Evolutionary conservation across 2,329 filamentous ascomycete species (phyloP), one percentile per base, ranked within the genome.

Genomic region (Chrysoporthe austroafricana): DNA sequence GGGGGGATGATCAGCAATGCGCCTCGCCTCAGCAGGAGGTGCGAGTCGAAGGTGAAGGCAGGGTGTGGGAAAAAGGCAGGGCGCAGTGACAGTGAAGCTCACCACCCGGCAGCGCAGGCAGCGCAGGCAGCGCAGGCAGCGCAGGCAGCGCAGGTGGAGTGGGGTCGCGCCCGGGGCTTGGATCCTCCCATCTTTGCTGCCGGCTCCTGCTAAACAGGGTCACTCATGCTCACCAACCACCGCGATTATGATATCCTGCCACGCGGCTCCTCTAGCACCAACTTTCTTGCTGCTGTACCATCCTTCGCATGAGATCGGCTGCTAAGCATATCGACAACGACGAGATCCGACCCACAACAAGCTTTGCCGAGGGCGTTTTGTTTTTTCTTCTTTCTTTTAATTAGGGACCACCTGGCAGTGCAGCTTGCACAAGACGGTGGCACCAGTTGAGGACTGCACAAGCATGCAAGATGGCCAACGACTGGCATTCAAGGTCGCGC

Each of bases 21-120:
- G 32, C 54, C 9, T 57, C 58, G 58, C 57, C 36, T 39, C 2
- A 57, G 46, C 58, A 58, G 44, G 57, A 36, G 2, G 16, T n/a
- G 46, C 18, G 46, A 6, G n/a, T 52, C 3, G 21, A 48, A 26
- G 44, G 57, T 54, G 59, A 36, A 21, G 46, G 52, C 52, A 44
- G 34, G 32, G 56, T 57, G 44, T 60, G 42, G 13, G 26, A 36
- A 54, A 57, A 44, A 63, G 16, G 58, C 64, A 56, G 44, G 64
- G 64, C 36, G 54, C 60, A 62, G 46, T n/a, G 44, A 52, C 60
- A 62, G 46, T 34, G 44, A 52, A 34, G 46, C 11, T 16, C 6
- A 21, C 26, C 39, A 36, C 6, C 36, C 36, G 36, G 36, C 36
- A 39, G 36, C 36, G 26, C 44, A 46, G 26, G 44, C 44, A n/a